Conservation (phyloP, 2,329 filamentous ascomycete genomes). For the Samsoniella hepiali region DNA sequence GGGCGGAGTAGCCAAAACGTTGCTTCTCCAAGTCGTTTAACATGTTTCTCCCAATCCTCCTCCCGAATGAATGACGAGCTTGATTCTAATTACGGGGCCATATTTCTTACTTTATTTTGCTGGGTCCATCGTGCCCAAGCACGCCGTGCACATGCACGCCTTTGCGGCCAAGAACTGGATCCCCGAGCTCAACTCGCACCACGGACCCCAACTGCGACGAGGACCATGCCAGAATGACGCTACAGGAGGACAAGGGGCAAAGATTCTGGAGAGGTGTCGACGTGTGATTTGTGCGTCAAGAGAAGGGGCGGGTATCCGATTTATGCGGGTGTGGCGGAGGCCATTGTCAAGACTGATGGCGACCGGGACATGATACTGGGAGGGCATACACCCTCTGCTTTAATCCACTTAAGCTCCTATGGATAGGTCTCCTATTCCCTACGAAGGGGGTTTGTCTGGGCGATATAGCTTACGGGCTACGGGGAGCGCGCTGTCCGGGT, state of each 20-base stretch:
- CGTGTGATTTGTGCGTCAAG: background rate
- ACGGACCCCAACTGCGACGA: background rate
- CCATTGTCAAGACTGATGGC: background rate
- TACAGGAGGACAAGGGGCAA: background rate
- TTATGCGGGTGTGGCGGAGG: background rate
- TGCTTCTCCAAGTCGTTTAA: no score
- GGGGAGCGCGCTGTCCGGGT: no score
- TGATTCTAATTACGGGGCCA: no score
- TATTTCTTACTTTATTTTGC: background rate
- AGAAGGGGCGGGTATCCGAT: background rate
- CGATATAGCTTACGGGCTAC: no score
- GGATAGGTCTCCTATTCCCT: no score
- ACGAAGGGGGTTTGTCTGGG: no score
- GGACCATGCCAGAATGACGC: background rate
- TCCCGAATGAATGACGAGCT: no score
- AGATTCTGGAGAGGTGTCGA: background rate
- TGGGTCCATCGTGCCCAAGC: background rate
- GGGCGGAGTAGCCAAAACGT: no score
- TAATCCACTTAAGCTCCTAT: no score
- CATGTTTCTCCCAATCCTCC: no score
- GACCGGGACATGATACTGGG: no score
- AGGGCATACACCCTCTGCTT: no score
- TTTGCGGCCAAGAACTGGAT: background rate
- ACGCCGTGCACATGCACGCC: background rate
- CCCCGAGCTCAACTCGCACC: background rate